A percentile compares a stretch with the other conserved stretches of the same genome.
Evolutionary conservation across 2,329 filamentous ascomycete genomes (phyloP).

Genomic region (Arachnomyces sp.): DNA sequence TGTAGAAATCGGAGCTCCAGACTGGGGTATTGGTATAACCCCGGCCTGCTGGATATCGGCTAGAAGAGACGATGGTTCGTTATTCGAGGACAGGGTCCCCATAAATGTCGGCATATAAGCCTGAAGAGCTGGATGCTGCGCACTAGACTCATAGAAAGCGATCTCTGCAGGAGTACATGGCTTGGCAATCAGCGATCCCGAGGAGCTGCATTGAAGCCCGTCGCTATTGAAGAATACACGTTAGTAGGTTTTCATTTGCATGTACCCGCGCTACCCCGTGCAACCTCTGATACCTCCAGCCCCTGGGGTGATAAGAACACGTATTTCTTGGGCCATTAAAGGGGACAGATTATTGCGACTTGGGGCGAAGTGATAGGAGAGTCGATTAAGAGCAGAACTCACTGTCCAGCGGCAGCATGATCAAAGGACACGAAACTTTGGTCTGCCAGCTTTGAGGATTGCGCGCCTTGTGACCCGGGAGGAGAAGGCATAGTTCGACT

Average conservation of each 20-base stretch:
- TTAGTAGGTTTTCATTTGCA: conserved; percentile 1
- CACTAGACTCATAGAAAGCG: conserved; percentile 74
- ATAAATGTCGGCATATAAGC: conserved; percentile 78
- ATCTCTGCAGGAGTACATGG: conserved; percentile 82
- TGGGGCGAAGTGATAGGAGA: conserved; percentile 1
- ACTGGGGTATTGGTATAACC: conserved; percentile 20
- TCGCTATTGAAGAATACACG: conserved; percentile 50
- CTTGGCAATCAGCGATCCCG: conserved; percentile 85
- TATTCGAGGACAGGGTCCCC: conserved; percentile 64
- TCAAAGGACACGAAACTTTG: conserved; percentile 37
- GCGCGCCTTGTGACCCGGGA: conserved; percentile 25
- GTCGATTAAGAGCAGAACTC: conserved; percentile 19
- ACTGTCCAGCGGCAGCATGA: conserved; percentile 43
- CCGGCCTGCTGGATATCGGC: conserved; percentile 45
- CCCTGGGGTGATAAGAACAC: too few relatives aligned
- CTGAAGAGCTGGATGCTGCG: conserved; percentile 62
- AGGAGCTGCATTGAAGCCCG: conserved; percentile 75
- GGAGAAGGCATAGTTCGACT: conserved; percentile 23
- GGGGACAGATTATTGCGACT: too few relatives aligned
- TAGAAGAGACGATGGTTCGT: conserved; percentile 30
- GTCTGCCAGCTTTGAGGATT: conserved; percentile 27
- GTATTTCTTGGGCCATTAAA: too few relatives aligned
- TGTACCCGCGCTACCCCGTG: too few relatives aligned
- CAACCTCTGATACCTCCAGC: too few relatives aligned
- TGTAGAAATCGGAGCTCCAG: conserved; percentile 15